phyloP scores from a whole-genome alignment of 495 filamentous ascomycete genomes.

The Xylaria flabelliformis region DNA sequence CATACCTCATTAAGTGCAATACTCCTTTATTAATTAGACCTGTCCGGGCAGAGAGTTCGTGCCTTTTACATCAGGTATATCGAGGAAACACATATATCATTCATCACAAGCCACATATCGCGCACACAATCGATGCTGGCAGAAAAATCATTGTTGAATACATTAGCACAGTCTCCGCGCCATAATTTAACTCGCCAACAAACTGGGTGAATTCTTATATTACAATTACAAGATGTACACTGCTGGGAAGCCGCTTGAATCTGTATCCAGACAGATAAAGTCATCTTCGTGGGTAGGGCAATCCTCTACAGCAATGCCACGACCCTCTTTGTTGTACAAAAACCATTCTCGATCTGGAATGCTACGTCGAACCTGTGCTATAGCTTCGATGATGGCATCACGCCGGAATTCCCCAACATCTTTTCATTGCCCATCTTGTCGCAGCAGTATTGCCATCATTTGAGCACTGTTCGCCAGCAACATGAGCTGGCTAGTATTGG shows the following conservation, averaged over 20 bases:
- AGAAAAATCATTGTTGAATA: background rate
- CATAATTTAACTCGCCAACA: background rate
- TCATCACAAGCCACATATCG: background rate
- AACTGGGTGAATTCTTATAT: background rate
- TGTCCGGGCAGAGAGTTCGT: background rate
- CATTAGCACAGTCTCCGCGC: background rate
- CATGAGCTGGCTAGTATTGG: background rate
- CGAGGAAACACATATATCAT: background rate
- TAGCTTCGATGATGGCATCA: slow-evolving; percentile 11
- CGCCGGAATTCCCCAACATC: slow-evolving; percentile 1
- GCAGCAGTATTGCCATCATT: background rate
- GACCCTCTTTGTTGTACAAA: slow-evolving; percentile 16
- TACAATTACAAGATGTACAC: background rate
- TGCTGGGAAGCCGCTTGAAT: slow-evolving; percentile 1
- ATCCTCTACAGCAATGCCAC: slow-evolving; percentile 7
- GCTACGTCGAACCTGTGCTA: slow-evolving; percentile 7
- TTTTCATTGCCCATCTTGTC: background rate
- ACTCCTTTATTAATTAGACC: background rate
- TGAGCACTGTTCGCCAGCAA: background rate
- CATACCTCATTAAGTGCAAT: too few relatives aligned
- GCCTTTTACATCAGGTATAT: background rate
- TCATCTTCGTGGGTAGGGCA: slow-evolving; percentile 13
- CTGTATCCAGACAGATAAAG: slow-evolving; percentile 6
- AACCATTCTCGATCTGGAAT: slow-evolving; percentile 16
- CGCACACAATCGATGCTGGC: background rate